These are phyloP conservation scores for Ustilago trichophora DNA, from an alignment of 1,284 basidiomycete species.

Conservation along the genomic window DNA sequence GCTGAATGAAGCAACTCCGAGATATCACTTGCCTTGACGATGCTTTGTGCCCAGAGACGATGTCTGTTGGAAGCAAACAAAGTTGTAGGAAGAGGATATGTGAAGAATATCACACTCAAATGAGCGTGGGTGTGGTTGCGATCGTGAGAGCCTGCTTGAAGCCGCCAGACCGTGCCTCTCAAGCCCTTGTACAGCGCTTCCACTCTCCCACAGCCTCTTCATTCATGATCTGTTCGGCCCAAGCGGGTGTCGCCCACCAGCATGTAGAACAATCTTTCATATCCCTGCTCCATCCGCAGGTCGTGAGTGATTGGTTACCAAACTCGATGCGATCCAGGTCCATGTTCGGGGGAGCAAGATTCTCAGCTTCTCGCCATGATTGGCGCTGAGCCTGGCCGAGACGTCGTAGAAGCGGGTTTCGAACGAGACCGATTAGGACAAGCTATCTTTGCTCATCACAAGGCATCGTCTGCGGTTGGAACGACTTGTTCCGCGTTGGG, in stretches of 20 bases:
- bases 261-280: neutral
- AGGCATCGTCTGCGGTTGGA: no score
- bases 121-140: neutral
- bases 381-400: constrained; percentile 4
- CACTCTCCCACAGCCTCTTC: no score
- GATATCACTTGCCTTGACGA: no score
- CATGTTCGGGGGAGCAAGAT: neutral
- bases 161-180: no score
- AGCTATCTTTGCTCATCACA: no score
- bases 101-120: no score
- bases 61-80: no score
- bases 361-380: neutral
- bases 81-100: no score
- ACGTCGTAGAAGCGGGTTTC: neutral
- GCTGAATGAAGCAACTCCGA: no score
- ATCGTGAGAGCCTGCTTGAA: neutral
- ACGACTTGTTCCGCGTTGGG: neutral
- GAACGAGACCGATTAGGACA: neutral
- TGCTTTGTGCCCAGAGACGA: no score
- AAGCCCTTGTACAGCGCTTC: neutral
- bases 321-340: neutral
- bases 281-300: constrained; percentile 2
- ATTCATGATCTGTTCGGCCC: neutral
- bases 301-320: no score
- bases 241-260: neutral